phyloP scores from a whole-genome alignment of 1,139 yeast species.

The Hyphopichia fennica region DNA sequence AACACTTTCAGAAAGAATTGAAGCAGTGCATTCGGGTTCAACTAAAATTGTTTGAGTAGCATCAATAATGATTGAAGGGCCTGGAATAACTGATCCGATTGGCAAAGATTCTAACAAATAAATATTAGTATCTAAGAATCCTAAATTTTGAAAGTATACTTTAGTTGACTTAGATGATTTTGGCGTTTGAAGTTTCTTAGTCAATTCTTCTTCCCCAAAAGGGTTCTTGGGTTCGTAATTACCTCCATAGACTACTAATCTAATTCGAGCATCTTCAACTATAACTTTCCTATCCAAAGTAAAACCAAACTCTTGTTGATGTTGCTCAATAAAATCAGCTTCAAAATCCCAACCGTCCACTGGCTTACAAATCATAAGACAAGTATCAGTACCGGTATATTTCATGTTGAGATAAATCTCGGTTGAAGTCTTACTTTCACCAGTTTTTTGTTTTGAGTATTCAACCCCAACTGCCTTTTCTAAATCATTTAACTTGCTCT shows the following conservation, averaged over 20 bases:
- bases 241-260: constrained; percentile 30
- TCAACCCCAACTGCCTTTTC: constrained; percentile 29
- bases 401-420: constrained; percentile 76
- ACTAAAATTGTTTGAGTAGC: constrained; percentile 83
- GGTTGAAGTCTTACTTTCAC: constrained; percentile 25
- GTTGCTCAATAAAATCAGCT: constrained; percentile 29
- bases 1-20: constrained; percentile 54
- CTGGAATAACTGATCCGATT: constrained; percentile 55
- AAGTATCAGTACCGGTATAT: constrained; percentile 86
- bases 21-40: constrained; percentile 70
- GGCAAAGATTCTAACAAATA: constrained; percentile 49
- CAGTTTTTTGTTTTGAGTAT: constrained; percentile 30
- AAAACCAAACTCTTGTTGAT: constrained; percentile 42
- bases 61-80: constrained; percentile 86
- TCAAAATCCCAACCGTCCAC: constrained; percentile 24
- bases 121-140: constrained; percentile 54
- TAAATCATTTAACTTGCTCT: constrained; percentile 24
- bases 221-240: constrained; percentile 34
- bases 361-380: constrained; percentile 56
- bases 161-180: constrained; percentile 10
- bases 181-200: no score
- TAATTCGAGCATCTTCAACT: constrained; percentile 79
- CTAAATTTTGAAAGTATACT: constrained; percentile 34
- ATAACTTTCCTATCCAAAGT: constrained; percentile 50
- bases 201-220: constrained; percentile 26